Conservation (phyloP, 1,284 basidiomycete species). For the Ceratobasidium sp. region DNA sequence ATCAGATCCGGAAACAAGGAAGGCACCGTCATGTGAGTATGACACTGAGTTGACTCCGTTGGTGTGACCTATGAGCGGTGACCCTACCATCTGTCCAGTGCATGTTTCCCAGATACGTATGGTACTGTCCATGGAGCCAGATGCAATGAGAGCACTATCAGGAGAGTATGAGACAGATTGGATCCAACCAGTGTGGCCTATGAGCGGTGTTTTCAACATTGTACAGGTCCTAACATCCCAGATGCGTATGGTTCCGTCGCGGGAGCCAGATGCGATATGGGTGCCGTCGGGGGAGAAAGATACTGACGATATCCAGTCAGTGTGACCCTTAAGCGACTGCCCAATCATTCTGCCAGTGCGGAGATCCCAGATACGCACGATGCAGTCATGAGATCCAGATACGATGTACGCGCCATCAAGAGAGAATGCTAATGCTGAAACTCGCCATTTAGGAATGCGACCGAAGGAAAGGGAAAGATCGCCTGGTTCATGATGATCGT, state of each 20-base stretch:
- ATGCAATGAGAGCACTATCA: background rate
- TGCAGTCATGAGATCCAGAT: background rate
- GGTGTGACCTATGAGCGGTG: background rate
- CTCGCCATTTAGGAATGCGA: too few relatives aligned
- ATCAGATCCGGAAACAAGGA: too few relatives aligned
- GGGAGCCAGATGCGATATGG: background rate
- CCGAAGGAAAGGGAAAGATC: too few relatives aligned
- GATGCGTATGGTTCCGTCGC: background rate
- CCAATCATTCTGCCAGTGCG: background rate
- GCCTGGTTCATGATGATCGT: too few relatives aligned
- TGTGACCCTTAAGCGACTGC: background rate
- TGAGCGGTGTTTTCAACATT: background rate
- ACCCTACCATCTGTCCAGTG: background rate
- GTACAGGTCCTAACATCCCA: constrained; percentile 6
- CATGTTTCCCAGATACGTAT: constrained; percentile 4
- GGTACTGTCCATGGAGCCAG: background rate
- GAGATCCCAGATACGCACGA: background rate
- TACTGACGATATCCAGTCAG: background rate
- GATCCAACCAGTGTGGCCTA: background rate
- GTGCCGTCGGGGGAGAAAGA: background rate
- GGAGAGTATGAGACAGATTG: constrained; percentile 5
- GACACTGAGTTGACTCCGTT: background rate
- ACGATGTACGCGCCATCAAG: too few relatives aligned
- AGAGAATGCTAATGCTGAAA: too few relatives aligned
- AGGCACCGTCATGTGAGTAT: background rate